phyloP scores from a whole-genome alignment of 176 grass and related monocot species.

The Carex scoparia region DNA sequence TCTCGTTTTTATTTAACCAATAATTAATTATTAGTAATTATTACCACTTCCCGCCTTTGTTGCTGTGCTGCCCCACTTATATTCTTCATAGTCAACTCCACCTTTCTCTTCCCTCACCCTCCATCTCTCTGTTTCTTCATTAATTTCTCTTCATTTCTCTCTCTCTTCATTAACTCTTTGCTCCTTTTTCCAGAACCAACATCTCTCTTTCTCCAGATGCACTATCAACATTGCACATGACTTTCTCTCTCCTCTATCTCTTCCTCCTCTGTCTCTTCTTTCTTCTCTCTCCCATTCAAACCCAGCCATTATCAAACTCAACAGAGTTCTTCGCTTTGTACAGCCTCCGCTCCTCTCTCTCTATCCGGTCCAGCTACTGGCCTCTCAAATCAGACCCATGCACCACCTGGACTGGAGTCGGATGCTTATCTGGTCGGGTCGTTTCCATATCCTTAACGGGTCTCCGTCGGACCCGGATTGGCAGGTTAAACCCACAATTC shows the following conservation, averaged over 20 bases:
- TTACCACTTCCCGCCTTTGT: conserved; percentile 16
- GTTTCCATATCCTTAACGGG: conserved; percentile 35
- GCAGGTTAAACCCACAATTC: conserved; percentile 32
- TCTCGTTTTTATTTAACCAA: neutral
- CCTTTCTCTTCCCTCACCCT: conserved; percentile 5
- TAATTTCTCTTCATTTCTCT: conserved; percentile 21
- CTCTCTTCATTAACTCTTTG: conserved; percentile 26
- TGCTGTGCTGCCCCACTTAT: conserved; percentile 13
- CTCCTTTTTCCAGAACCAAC: neutral
- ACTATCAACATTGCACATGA: conserved; percentile 36
- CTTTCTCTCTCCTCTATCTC: conserved; percentile 11
- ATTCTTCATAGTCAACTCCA: conserved; percentile 44
- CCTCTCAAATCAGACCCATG: conserved; percentile 54
- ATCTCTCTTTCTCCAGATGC: conserved; percentile 18
- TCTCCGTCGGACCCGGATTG: conserved; percentile 58
- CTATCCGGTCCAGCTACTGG: conserved; percentile 56
- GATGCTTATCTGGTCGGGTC: conserved; percentile 58
- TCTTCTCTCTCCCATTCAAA: conserved; percentile 4
- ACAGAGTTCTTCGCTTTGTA: conserved; percentile 40
- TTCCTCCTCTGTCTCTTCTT: neutral
- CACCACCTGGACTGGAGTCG: conserved; percentile 50
- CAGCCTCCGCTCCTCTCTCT: conserved; percentile 64
- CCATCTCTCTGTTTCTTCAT: conserved; percentile 27
- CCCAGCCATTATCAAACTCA: conserved; percentile 17
- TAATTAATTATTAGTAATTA: conserved; percentile 13